Evolutionary conservation across 257 asterid species (phyloP), one percentile per base, ranked within the genome.

Genomic region (Lycium ferocissimum): DNA sequence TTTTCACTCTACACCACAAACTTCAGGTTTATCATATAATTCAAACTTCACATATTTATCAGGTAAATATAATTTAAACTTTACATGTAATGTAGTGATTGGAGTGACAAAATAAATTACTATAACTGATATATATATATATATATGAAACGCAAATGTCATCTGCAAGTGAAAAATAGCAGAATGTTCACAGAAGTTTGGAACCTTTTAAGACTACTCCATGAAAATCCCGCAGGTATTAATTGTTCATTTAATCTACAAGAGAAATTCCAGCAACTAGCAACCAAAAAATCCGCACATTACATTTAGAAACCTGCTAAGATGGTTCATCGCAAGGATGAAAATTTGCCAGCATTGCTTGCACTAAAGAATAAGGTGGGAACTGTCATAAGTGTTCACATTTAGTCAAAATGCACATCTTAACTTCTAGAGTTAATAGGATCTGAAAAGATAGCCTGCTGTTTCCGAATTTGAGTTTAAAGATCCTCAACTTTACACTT

Each of bases 391-490:
- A 66, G n/a, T 2, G 10, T 66, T 66, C 45, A 76, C 82, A 26
- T 51, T 22, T 53, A 76, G 26, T 76, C 22, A 53, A 51, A 51
- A 26, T 26, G 43, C 63, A 47, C 13, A 37, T 20, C 43, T 75
- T 12, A 75, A 22, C 61, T 22, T 75, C 10, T 75, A 22, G 33
- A 49, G 61, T 75, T 49, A 20, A 13, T 14, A 75, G 81, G 43
- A 75, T 49, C 80, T 37, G 43, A 9, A 75, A 47, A 11, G 81
- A 75, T 75, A 26, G 82, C 47, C 63, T 51, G 45, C 26, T 76
- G 82, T 63, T 38, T 75, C 14, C 26, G 7, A 4, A 76, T 62
- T 37, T 51, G 63, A 51, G 63, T 76, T 76, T 26, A 76, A 76
- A 51, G 45, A 76, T 26, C 81, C 63, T 76, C 58, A 72, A 51